Base-by-base conservation (phyloP, 2,329 filamentous ascomycete genomes). In the Niveomyces coronatus region DNA sequence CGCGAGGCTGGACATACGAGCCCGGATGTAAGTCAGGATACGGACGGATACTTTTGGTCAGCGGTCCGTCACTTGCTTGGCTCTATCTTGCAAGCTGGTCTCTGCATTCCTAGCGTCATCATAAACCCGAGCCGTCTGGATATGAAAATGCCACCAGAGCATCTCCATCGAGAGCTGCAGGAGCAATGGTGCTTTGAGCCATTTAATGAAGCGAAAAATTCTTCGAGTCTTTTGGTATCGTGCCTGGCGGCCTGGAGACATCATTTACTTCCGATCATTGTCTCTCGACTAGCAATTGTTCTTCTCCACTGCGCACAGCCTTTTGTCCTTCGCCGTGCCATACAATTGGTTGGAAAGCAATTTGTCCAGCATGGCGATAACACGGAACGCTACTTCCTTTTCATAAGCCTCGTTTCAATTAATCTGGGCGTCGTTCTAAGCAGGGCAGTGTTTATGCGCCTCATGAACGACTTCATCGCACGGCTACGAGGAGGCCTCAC, bases 401-500 rank as follows among this genome's bases (percentile, higher is more conserved):
- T 24, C 9, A 15, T 7, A 4, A 4, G 1, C n/a, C 9, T 9
- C 14, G 3, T 31, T 11, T 9, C 13, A 3, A 10, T 37, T 4
- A 31, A 31, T 14, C 3, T 31, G n/a, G 35, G 28, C 11, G 17
- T 15, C 7, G 20, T 20, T 9, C 6, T 37, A 1, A 19, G 11
- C 2, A 27, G 24, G 13, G 28, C 9, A 9, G n/a, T 17, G 3
- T 22, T 16, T 14, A 4, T 10, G 19, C 35, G 26, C 6, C 6
- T 31, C 14, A 26, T 18, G 19, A 16, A 11, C 16, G 52, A 54
- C 14, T 46, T 50, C 20, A 53, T 56, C 22, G 51, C 53, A 6
- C 49, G 55, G 43, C 39, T 54, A 15, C 54, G 58, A 10, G 57
- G 50, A 3, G 49, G 47, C 3, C 47, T 62, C 5, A 44, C 57